A percentile compares a stretch with the other conserved stretches of the same genome.
Evolutionary conservation across 345 rosid species (phyloP).

Genomic region (Arabidopsis suecica): DNA sequence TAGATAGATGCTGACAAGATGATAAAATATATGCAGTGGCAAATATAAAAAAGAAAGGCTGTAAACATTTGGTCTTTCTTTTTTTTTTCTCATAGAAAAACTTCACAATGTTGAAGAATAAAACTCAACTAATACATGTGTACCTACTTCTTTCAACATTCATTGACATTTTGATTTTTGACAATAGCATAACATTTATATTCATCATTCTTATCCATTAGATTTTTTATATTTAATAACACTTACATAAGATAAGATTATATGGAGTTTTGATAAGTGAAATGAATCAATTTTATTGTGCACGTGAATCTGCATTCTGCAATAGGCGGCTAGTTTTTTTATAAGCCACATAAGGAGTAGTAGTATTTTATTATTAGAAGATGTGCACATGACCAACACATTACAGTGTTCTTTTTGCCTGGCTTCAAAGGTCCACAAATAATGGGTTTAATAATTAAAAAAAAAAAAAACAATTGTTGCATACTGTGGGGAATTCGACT

Average conservation of each 20-base stretch:
- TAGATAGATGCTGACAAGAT: slow-evolving; percentile 35
- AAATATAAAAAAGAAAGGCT: slow-evolving; percentile 38
- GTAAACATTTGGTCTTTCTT: slow-evolving; percentile 23
- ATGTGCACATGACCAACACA: slow-evolving; percentile 36
- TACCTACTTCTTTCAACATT: slow-evolving; percentile 1
- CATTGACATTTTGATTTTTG: background rate
- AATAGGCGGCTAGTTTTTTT: slow-evolving; percentile 1
- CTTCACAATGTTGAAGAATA: slow-evolving; percentile 1
- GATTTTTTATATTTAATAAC: background rate
- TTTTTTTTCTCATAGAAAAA: slow-evolving; percentile 22
- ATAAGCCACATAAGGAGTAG: background rate
- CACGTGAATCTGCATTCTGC: slow-evolving; percentile 28
- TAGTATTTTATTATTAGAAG: slow-evolving; percentile 1
- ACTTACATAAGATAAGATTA: background rate
- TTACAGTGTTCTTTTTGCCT: slow-evolving; percentile 21
- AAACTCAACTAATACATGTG: background rate
- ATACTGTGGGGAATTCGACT: background rate
- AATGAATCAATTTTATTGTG: background rate
- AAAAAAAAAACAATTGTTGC: background rate
- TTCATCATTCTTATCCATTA: background rate
- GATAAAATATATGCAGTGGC: slow-evolving; percentile 6
- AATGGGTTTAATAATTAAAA: background rate
- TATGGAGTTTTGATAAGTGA: background rate
- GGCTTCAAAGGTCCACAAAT: slow-evolving; percentile 11
- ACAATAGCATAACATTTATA: background rate